A percentile compares a stretch with the other conserved stretches of the same genome.
phyloP scores from a whole-genome alignment of 352 stramenopile genomes.

The Hyaloperonospora brassicae region DNA sequence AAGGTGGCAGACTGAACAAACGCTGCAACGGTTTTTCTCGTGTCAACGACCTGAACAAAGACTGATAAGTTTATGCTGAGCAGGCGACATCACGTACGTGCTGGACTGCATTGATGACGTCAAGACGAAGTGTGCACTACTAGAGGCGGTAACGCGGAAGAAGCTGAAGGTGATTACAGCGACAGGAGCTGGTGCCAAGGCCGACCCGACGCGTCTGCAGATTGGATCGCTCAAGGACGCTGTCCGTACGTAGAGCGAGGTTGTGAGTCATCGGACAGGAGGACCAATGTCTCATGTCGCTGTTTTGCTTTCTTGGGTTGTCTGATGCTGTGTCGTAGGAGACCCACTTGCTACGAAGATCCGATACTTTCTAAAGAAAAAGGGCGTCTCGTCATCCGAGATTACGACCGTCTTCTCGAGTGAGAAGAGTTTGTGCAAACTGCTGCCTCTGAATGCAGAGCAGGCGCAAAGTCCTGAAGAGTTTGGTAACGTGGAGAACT shows the following conservation, averaged over 20 bases:
- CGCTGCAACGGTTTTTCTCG: too few relatives aligned
- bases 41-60: background rate
- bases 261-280: background rate
- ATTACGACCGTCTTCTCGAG: conserved; percentile 90
- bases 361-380: conserved; percentile 90
- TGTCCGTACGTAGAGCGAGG: conserved; percentile 40
- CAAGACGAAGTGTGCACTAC: conserved; percentile 93
- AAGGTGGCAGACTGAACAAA: conserved; percentile 17
- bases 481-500: conserved; percentile 95
- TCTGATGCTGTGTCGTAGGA: conserved; percentile 20
- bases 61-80: background rate
- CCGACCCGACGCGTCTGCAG: conserved; percentile 94
- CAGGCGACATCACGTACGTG: conserved; percentile 87
- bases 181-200: conserved; percentile 91
- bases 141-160: conserved; percentile 85
- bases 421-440: conserved; percentile 93
- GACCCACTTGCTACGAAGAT: conserved; percentile 95
- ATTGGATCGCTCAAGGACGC: conserved; percentile 93
- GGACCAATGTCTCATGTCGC: background rate
- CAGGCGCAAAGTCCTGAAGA: conserved; percentile 81
- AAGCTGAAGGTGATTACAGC: conserved; percentile 78
- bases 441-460: conserved; percentile 92
- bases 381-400: conserved; percentile 45
- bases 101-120: conserved; percentile 99
- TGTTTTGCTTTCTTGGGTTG: conserved; percentile 7